Evolutionary conservation across 495 filamentous ascomycete species (phyloP), one percentile per base, ranked within the genome.

Genomic region (Tuber microsphaerosporum): DNA sequence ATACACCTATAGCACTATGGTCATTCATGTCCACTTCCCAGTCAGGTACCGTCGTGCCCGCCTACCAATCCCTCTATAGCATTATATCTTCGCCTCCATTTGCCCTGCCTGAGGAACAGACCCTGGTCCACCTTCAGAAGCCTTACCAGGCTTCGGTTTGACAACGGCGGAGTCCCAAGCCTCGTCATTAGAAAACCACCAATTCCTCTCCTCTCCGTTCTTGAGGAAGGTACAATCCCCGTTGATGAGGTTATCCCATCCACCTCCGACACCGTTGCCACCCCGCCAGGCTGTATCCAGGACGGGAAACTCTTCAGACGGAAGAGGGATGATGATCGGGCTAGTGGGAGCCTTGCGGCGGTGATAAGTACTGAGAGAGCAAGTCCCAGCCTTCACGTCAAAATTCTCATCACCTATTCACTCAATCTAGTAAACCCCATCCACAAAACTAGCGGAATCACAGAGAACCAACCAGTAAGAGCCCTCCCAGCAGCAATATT

Each of bases 321-420:
- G 75, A 19, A 78, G 73, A 7, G 70, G 37, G 20, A 80, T 72
- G 71, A 83, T 81, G 75, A 83, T 84, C 48, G 83, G 84, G 5
- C 75, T 77, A 22, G 42, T 39, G 61, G 41, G 37, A 37, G 31
- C 20, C n/a, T 51, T 68, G 45, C 82, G 83, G 20, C 88, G 80
- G 31, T 80, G 81, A 83, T 91, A 92, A 37, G 86, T 90, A 75
- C 88, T 92, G 77, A 99, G 76, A 1, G 91, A 90, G 80, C 92
- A 93, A 22, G 95, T 97, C 79, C 91, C 97, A n/a, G 93, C 90
- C 73, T 86, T 86, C 80, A 97, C 97, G 83, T 98, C 95, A 75
- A 93, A 90, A 76, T 86, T 87, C 10, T 86, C 87, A 51, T 86
- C 81, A 83, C 91, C 89, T 81, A 34, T 19, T 34, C 5, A 31